phyloP scores from a whole-genome alignment of 805 yeast genomes.

The Candida sphagnicola region DNA sequence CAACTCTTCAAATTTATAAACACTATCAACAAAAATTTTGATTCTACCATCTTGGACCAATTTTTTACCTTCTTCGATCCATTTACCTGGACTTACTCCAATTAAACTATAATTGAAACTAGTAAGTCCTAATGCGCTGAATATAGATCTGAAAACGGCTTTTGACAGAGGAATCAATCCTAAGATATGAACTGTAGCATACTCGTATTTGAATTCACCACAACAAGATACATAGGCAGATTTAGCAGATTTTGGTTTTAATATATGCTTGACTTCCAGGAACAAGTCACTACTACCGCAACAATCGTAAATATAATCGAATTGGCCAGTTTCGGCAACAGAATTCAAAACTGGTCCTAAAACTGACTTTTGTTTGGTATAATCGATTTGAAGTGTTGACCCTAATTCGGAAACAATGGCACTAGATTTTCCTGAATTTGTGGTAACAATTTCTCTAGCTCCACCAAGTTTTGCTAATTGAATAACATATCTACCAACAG shows the following conservation, averaged over 20 bases:
- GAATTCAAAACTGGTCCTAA: slow-evolving; percentile 31
- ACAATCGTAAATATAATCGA: slow-evolving; percentile 62
- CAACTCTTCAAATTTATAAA: slow-evolving; percentile 45
- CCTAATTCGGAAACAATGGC: slow-evolving; percentile 47
- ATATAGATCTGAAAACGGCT: background rate
- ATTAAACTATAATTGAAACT: background rate
- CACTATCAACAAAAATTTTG: slow-evolving; percentile 50
- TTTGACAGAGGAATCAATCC: background rate
- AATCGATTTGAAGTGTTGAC: slow-evolving; percentile 56
- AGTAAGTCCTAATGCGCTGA: background rate
- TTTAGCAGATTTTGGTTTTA: slow-evolving; percentile 45
- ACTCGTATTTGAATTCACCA: slow-evolving; percentile 46
- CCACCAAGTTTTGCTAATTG: slow-evolving; percentile 50
- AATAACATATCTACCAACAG: slow-evolving; percentile 56
- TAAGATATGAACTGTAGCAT: slow-evolving; percentile 2
- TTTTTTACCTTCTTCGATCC: slow-evolving; percentile 25
- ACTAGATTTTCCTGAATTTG: slow-evolving; percentile 49
- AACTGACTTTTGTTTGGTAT: slow-evolving; percentile 41
- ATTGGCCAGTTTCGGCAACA: slow-evolving; percentile 32
- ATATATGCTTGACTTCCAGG: slow-evolving; percentile 29
- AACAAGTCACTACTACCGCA: slow-evolving; percentile 57
- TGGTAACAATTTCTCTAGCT: slow-evolving; percentile 51
- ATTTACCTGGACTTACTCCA: slow-evolving; percentile 2
- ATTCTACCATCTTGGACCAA: slow-evolving; percentile 44
- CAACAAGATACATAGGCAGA: slow-evolving; percentile 50